Percentiles rank a stretch among this genome's conserved stretches.
Evolutionary conservation across 345 rosid species (phyloP).

Genomic region (Iberis pinnata): DNA sequence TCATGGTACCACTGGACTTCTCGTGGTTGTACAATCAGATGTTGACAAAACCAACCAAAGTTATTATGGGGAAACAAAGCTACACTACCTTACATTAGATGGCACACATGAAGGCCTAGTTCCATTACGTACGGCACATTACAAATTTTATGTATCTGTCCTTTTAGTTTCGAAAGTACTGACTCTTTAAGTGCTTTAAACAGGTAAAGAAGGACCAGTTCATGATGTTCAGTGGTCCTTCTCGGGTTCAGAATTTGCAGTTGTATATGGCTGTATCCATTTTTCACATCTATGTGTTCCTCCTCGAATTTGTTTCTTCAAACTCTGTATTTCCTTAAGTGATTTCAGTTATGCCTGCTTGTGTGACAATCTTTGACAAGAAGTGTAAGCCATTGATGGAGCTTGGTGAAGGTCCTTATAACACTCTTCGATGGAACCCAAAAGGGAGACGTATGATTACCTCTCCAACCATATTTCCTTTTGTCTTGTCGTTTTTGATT

Average conservation of each 20-base stretch:
- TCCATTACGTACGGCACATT: constrained; percentile 85
- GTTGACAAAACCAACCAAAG: constrained; percentile 95
- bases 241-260: constrained; percentile 89
- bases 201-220: constrained; percentile 97
- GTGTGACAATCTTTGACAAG: constrained; percentile 77
- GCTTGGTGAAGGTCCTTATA: constrained; percentile 85
- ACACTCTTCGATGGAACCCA: constrained; percentile 88
- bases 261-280: constrained; percentile 99
- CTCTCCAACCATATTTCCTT: not conserved
- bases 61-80: constrained; percentile 89
- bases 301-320: constrained; percentile 9
- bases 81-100: constrained; percentile 82
- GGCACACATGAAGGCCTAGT: constrained; percentile 85
- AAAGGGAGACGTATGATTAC: constrained; percentile 81
- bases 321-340: constrained; percentile 41
- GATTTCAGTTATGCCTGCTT: constrained; percentile 80
- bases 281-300: too few species aligned
- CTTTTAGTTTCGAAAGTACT: constrained; percentile 22
- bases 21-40: constrained; percentile 79
- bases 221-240: constrained; percentile 97
- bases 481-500: not conserved
- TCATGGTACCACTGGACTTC: constrained; percentile 76
- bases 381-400: constrained; percentile 80
- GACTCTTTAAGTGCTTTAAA: constrained; percentile 27
- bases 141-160: constrained; percentile 9